Percentiles rank a stretch among this genome's conserved stretches.
Conservation (phyloP, 441 rosid genomes). For the Pelargonium citronellum region DNA sequence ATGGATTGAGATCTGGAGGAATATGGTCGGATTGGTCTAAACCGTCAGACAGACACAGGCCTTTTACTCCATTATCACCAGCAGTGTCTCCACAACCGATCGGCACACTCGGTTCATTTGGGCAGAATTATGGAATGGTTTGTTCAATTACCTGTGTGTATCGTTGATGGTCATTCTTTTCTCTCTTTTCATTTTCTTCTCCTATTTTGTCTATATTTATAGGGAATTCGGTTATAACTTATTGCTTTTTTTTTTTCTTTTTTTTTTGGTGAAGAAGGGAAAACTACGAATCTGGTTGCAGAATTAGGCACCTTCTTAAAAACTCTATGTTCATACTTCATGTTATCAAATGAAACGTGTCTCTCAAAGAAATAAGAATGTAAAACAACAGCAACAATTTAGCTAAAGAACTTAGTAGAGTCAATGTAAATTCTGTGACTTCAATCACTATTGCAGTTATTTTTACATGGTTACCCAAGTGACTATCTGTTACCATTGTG, state of each 20-base stretch:
- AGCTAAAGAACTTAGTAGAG: not conserved
- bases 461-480: not conserved
- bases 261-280: not conserved
- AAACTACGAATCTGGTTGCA: not conserved
- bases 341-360: not conserved
- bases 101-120: constrained; percentile 39
- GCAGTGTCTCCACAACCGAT: constrained; percentile 58
- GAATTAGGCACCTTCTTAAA: not conserved
- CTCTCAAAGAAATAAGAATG: not conserved
- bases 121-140: constrained; percentile 49
- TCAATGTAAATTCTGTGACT: not conserved
- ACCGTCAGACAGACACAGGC: constrained; percentile 62
- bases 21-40: constrained; percentile 76
- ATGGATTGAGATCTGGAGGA: constrained; percentile 63
- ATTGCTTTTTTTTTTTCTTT: not conserved
- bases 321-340: too few species aligned
- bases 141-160: constrained; percentile 16
- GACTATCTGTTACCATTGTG: not conserved
- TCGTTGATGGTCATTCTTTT: not conserved
- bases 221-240: not conserved
- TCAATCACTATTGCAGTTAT: not conserved
- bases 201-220: not conserved
- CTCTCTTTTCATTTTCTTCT: not conserved
- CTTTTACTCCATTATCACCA: constrained; percentile 41
- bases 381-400: not conserved